Evolutionary conservation across 2,329 filamentous ascomycete species (phyloP), one percentile per base, ranked within the genome.

Genomic region (Pseudopithomyces chartarum): DNA sequence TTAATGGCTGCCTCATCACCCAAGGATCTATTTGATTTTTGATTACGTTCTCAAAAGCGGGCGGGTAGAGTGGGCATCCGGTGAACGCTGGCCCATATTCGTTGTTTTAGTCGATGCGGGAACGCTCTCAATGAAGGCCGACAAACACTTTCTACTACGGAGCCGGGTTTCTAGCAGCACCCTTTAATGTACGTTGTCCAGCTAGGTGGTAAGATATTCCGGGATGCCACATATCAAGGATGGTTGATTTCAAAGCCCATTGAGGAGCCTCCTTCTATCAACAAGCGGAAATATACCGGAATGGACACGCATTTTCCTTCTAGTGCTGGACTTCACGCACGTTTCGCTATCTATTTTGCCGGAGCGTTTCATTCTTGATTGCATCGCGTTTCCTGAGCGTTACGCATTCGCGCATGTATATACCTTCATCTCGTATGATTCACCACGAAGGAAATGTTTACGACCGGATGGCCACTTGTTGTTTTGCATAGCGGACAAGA

Each of bases 381-480:
- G 64, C 64, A 67, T 67, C 55, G 47, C 52, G 57, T 54, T 57
- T 51, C 39, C 51, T 56, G 51, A 59, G 58, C 59, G 53, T 54
- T 49, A 56, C 57, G 45, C 54, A 54, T 60, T 57, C 53, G 54
- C 59, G 39, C 64, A 71, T 75, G 71, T 75, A 73, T 70, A 73
- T 73, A 72, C 68, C 69, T 61, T 67, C 57, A 32, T 57, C 52
- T 50, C 58, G 58, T 50, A 62, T 49, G 53, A 54, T 54, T 54
- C 59, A 55, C 61, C 65, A 64, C 58, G 63, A 64, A 62, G 59
- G 61, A 66, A 60, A 73, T 60, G 66, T 53, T 66, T 67, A 70
- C 63, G 68, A 71, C 69, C 64, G 66, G 69, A 71, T 66, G 71
- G 66, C 64, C 64, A 55, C 65, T 57, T 71, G 62, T 56, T 61